A percentile compares a stretch with the other conserved stretches of the same genome.
phyloP scores from a whole-genome alignment of 192 early-diverging fungal species.

The Powellomyces hirtus region DNA sequence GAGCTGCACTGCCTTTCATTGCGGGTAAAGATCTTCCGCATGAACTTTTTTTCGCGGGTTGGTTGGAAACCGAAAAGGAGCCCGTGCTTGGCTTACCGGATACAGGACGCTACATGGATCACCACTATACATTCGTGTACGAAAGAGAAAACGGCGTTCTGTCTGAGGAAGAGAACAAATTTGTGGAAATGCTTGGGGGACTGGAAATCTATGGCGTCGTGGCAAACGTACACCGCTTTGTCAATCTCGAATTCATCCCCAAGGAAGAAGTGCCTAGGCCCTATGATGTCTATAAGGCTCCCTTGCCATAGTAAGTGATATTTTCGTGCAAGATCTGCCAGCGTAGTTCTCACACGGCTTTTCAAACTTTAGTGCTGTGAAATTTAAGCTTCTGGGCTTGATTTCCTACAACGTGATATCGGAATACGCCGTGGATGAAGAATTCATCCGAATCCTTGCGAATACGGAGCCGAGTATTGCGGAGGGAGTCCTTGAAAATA shows the following conservation, averaged over 20 bases:
- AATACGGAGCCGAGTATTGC: not conserved
- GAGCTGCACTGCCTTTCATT: slow-evolving; percentile 4
- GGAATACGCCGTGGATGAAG: slow-evolving; percentile 18
- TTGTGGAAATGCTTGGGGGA: not conserved
- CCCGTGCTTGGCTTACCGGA: not conserved
- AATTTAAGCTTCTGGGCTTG: slow-evolving; percentile 21
- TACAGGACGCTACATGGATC: slow-evolving; percentile 17
- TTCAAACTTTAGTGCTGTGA: slow-evolving; percentile 10
- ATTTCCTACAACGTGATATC: slow-evolving; percentile 17
- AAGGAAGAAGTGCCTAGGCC: slow-evolving; percentile 7
- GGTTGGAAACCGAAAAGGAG: not conserved
- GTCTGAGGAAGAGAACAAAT: not conserved
- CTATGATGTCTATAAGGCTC: slow-evolving; percentile 10
- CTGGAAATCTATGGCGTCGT: slow-evolving; percentile 13
- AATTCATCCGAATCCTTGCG: slow-evolving; percentile 15
- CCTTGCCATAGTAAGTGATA: slow-evolving; percentile 13
- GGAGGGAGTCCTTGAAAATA: slow-evolving; percentile 21
- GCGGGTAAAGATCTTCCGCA: not conserved
- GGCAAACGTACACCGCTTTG: not conserved
- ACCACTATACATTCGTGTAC: slow-evolving; percentile 13
- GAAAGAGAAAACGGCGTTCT: not conserved
- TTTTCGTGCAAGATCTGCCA: not conserved
- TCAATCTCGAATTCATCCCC: not conserved
- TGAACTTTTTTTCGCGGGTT: not conserved
- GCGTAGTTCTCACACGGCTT: not conserved